A percentile compares a stretch with the other conserved stretches of the same genome.
Evolutionary conservation across 2,329 filamentous ascomycete species (phyloP).

Genomic region (Cladosporium phlei): DNA sequence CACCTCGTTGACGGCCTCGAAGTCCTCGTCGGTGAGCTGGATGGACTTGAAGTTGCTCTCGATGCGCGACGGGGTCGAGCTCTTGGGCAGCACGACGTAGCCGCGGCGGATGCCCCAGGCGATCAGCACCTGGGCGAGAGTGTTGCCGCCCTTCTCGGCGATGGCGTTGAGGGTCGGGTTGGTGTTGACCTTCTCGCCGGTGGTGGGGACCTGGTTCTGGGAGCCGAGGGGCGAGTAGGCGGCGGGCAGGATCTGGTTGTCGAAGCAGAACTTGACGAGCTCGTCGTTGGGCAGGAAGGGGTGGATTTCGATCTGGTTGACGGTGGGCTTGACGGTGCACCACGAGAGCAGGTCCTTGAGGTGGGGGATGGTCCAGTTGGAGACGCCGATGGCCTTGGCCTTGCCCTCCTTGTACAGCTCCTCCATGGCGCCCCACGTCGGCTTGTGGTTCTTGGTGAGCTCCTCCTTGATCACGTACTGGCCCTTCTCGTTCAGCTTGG

Average conservation of each 20-base stretch:
- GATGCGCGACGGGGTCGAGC: slow-evolving; percentile 61
- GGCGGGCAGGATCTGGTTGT: slow-evolving; percentile 52
- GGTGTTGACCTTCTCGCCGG: slow-evolving; percentile 61
- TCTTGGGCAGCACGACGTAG: slow-evolving; percentile 66
- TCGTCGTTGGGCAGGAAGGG: slow-evolving; percentile 59
- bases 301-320: slow-evolving; percentile 49
- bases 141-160: slow-evolving; percentile 54
- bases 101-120: slow-evolving; percentile 63
- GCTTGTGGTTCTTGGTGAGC: slow-evolving; percentile 61
- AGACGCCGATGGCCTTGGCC: slow-evolving; percentile 50
- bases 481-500: slow-evolving; percentile 48
- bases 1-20: slow-evolving; percentile 58
- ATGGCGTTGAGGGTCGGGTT: slow-evolving; percentile 57
- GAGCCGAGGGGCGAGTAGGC: slow-evolving; percentile 59
- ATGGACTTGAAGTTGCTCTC: slow-evolving; percentile 64
- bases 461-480: slow-evolving; percentile 61
- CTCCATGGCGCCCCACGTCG: slow-evolving; percentile 61
- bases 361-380: slow-evolving; percentile 45
- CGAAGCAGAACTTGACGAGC: slow-evolving; percentile 54
- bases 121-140: slow-evolving; percentile 58
- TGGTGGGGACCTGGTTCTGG: slow-evolving; percentile 64
- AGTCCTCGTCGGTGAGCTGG: slow-evolving; percentile 50
- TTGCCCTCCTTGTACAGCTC: slow-evolving; percentile 51
- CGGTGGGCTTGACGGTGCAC: slow-evolving; percentile 38
- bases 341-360: slow-evolving; percentile 42